These are phyloP conservation scores for Quercus tomentella DNA, from an alignment of 331 rosid species.

Conservation along the genomic window DNA sequence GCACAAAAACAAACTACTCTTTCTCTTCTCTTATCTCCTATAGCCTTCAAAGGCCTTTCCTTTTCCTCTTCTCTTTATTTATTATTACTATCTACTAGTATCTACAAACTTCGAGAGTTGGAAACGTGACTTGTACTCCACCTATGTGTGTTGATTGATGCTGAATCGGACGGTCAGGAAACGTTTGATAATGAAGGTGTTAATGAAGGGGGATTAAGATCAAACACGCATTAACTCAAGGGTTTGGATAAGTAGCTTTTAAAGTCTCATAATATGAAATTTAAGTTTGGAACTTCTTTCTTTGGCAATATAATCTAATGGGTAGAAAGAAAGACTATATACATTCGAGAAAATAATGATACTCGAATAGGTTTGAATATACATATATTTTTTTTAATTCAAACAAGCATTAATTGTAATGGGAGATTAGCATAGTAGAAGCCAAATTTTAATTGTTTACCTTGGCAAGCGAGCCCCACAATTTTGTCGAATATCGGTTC, in stretches of 20 bases:
- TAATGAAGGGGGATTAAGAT: no score
- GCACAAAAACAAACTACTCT: neutral
- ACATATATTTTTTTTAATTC: no score
- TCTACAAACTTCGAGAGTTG: no score
- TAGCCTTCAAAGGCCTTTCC: neutral
- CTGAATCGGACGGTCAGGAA: neutral
- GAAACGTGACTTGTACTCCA: neutral
- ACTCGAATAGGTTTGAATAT: accelerated
- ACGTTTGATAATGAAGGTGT: no score
- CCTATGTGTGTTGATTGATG: neutral
- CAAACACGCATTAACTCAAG: no score
- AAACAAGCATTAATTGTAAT: no score
- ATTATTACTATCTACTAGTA: no score
- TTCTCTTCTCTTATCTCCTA: neutral
- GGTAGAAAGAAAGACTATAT: accelerated
- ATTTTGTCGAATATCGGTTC: no score
- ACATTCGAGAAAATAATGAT: accelerated
- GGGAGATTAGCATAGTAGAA: no score
- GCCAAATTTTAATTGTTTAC: no score
- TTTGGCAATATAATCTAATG: accelerated
- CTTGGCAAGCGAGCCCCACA: no score
- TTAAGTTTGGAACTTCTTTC: accelerated
- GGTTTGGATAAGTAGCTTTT: accelerated
- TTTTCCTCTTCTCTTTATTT: neutral
- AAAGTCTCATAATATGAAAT: no score